Evolutionary conservation across 441 rosid species (phyloP).

Genomic region (Hypseocharis bilobata): DNA sequence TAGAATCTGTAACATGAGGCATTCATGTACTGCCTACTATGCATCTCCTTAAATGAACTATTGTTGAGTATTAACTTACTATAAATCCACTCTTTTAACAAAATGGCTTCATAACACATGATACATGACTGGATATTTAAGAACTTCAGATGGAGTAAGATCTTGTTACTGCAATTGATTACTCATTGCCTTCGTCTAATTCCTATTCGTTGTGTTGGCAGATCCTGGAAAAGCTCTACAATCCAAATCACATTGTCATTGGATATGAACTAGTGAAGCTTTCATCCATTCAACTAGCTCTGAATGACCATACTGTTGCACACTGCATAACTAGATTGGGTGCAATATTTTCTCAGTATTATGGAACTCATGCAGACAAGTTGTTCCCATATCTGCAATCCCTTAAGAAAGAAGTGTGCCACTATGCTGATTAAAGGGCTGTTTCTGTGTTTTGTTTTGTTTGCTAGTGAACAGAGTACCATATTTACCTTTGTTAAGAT

Average conservation of each 20-base stretch:
- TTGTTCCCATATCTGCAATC: constrained; percentile 40
- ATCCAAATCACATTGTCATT: constrained; percentile 49
- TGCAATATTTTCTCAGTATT: constrained; percentile 40
- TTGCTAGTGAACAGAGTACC: too few relatives aligned
- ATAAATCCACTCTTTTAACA: background rate
- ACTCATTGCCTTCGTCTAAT: background rate
- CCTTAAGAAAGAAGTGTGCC: constrained; percentile 32
- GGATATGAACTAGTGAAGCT: constrained; percentile 76
- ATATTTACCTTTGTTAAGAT: too few relatives aligned
- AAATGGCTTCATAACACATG: background rate
- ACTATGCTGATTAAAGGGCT: constrained; percentile 13
- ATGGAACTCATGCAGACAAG: constrained; percentile 43
- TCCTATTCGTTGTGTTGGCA: constrained; percentile 23
- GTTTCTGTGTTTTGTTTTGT: too few relatives aligned
- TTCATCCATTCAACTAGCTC: constrained; percentile 46
- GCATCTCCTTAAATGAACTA: background rate
- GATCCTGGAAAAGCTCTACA: constrained; percentile 64
- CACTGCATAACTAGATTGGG: constrained; percentile 33
- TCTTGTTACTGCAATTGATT: too few relatives aligned
- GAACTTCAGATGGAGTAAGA: too few relatives aligned
- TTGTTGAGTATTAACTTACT: background rate
- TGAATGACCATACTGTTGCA: constrained; percentile 33
- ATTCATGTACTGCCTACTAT: background rate
- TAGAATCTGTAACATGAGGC: background rate
- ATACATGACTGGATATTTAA: background rate